Evolutionary conservation across 2,329 filamentous ascomycete species (phyloP).

Genomic region (Ilyonectria robusta): DNA sequence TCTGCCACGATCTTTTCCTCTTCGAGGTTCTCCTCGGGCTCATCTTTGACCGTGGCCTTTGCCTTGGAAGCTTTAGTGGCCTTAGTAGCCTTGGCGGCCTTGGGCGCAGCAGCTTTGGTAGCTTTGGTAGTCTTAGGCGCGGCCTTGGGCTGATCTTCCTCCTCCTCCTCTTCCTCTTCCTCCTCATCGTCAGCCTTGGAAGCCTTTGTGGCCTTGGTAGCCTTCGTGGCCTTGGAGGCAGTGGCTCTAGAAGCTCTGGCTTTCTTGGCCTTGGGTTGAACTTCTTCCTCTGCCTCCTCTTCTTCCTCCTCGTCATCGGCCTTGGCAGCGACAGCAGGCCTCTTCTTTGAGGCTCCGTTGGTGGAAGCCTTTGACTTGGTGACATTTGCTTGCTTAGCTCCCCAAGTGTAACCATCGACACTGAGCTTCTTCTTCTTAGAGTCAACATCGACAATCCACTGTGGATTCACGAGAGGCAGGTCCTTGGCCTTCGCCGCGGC

Average conservation of each 20-base stretch:
- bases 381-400: slow-evolving; percentile 44
- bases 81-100: slow-evolving; percentile 36
- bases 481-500: slow-evolving; percentile 60
- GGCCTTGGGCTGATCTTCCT: slow-evolving; percentile 48
- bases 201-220: slow-evolving; percentile 35
- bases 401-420: slow-evolving; percentile 48
- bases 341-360: slow-evolving; percentile 45
- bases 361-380: slow-evolving; percentile 39
- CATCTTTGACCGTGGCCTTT: slow-evolving; percentile 32
- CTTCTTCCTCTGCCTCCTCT: slow-evolving; percentile 46
- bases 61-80: slow-evolving; percentile 38
- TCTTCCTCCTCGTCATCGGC: slow-evolving; percentile 38
- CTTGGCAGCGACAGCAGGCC: slow-evolving; percentile 42
- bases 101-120: slow-evolving; percentile 30
- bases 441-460: slow-evolving; percentile 75
- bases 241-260: slow-evolving; percentile 34
- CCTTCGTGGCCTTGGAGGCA: slow-evolving; percentile 35
- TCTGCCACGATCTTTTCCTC: slow-evolving; percentile 57
- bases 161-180: slow-evolving; percentile 38
- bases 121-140: slow-evolving; percentile 48
- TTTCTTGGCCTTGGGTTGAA: slow-evolving; percentile 50
- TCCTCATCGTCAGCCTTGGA: slow-evolving; percentile 37
- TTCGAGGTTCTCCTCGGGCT: slow-evolving; percentile 45
- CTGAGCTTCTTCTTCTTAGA: slow-evolving; percentile 43
- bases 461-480: slow-evolving; percentile 69